Conservation (phyloP, 345 rosid genomes). For the Eucalyptus caleyi region DNA sequence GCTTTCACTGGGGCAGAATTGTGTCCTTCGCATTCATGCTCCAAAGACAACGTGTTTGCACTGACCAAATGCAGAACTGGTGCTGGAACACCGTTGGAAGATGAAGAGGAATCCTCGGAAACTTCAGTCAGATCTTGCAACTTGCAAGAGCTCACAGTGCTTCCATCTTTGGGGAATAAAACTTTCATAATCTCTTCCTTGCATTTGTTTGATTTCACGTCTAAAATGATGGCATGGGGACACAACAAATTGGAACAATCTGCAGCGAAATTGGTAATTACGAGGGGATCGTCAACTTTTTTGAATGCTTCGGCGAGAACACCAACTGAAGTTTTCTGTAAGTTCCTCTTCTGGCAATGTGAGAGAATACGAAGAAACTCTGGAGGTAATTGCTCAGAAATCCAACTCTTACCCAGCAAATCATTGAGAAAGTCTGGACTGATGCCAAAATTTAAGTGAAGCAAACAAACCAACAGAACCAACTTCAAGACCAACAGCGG, state of each 20-base stretch:
- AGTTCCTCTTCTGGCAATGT: background rate
- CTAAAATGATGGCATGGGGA: slow-evolving; percentile 5
- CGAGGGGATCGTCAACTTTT: no score
- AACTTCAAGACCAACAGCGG: no score
- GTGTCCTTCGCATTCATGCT: no score
- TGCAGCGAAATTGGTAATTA: background rate
- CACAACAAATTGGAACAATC: background rate
- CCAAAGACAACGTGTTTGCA: background rate
- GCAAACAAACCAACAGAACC: no score
- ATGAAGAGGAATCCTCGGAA: background rate
- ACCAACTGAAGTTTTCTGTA: background rate
- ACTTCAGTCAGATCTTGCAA: no score
- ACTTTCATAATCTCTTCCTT: no score
- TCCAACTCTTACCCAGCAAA: background rate
- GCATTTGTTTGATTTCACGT: background rate
- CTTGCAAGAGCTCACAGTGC: no score
- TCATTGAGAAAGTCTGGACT: background rate
- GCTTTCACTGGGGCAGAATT: no score
- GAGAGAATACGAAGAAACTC: background rate
- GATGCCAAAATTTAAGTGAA: slow-evolving; percentile 12
- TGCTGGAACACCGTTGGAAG: background rate
- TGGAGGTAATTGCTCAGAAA: slow-evolving; percentile 1
- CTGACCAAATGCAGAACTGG: background rate
- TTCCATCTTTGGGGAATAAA: no score
- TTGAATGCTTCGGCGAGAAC: background rate